A percentile compares a stretch with the other conserved stretches of the same genome.
Evolutionary conservation across 2,329 filamentous ascomycete genomes (phyloP).

Genomic region (Penicillium nordicum): DNA sequence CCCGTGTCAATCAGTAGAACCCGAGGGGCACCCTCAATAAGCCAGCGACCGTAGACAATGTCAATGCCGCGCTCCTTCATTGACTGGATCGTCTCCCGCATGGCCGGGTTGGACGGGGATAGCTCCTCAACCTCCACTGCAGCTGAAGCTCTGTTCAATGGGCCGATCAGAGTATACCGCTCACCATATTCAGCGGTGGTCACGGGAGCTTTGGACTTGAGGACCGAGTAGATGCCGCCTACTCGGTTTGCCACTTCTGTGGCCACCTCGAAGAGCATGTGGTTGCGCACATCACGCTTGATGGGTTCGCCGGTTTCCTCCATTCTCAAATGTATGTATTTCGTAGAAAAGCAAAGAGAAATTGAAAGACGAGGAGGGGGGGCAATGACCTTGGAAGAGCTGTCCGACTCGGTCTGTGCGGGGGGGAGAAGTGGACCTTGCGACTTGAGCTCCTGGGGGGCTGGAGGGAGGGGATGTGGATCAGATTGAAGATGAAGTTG

Average conservation of each 20-base stretch:
- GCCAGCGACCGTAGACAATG: conserved; percentile 90
- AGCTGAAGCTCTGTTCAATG: conserved; percentile 86
- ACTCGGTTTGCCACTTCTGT: conserved; percentile 98
- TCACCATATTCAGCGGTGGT: conserved; percentile 99
- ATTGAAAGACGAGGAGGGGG: conserved; percentile 5
- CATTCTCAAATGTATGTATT: conserved; percentile 53
- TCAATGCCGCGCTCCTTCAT: conserved; percentile 92
- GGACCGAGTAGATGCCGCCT: conserved; percentile 96
- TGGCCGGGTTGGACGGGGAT: conserved; percentile 73
- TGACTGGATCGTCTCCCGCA: conserved; percentile 78
- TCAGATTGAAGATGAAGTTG: neutral
- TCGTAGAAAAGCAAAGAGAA: conserved; percentile 4
- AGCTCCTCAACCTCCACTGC: conserved; percentile 97
- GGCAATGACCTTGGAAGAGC: conserved; percentile 15
- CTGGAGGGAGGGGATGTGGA: neutral
- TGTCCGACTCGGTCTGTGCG: conserved; percentile 26
- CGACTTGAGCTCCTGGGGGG: neutral
- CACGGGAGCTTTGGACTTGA: conserved; percentile 97
- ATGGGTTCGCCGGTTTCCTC: conserved; percentile 69
- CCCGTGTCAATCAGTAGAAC: conserved; percentile 94
- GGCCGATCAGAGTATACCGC: conserved; percentile 90
- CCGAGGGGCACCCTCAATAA: conserved; percentile 92
- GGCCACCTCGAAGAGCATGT: conserved; percentile 92
- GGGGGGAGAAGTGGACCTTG: conserved; percentile 19
- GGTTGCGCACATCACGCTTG: conserved; percentile 79